These are phyloP conservation scores for Brassica cretica DNA, from an alignment of 345 rosid species.

Conservation along the genomic window DNA sequence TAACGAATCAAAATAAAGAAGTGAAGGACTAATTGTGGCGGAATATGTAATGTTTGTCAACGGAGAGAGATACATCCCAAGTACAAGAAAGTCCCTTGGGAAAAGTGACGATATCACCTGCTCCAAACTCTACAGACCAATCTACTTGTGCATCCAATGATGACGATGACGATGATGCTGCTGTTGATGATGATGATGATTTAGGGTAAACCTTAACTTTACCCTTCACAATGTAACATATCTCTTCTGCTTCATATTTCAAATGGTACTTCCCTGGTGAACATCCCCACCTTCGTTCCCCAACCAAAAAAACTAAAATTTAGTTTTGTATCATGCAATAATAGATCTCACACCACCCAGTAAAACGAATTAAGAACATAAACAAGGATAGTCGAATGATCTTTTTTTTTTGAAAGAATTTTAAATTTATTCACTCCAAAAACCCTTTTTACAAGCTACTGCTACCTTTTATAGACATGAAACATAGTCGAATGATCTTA, in stretches of 20 bases:
- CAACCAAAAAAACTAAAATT: not conserved
- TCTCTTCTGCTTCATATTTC: constrained; percentile 86
- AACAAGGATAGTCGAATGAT: not conserved
- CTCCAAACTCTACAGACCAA: constrained; percentile 73
- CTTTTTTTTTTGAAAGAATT: too few relatives aligned
- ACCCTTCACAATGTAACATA: constrained; percentile 78
- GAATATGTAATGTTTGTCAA: constrained; percentile 84
- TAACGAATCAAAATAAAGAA: not conserved
- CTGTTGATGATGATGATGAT: constrained; percentile 39
- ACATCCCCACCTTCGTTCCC: constrained; percentile 69
- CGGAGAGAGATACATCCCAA: constrained; percentile 86
- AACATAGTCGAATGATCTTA: constrained; percentile 38
- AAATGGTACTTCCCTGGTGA: constrained; percentile 84
- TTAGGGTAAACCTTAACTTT: constrained; percentile 71
- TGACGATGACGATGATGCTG: constrained; percentile 18
- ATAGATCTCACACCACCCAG: not conserved
- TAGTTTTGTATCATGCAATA: not conserved
- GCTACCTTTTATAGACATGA: too few relatives aligned
- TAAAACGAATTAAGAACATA: not conserved
- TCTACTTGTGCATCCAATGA: constrained; percentile 33
- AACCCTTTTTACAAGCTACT: too few relatives aligned
- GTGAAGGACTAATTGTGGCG: constrained; percentile 44
- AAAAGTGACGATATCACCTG: constrained; percentile 85
- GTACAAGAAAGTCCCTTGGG: constrained; percentile 89
- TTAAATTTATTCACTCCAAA: too few relatives aligned